Percentiles rank a stretch among this genome's conserved stretches.
These are phyloP conservation scores for Cicer judaicum DNA, from an alignment of 306 rosid genomes.

Conservation along the genomic window DNA sequence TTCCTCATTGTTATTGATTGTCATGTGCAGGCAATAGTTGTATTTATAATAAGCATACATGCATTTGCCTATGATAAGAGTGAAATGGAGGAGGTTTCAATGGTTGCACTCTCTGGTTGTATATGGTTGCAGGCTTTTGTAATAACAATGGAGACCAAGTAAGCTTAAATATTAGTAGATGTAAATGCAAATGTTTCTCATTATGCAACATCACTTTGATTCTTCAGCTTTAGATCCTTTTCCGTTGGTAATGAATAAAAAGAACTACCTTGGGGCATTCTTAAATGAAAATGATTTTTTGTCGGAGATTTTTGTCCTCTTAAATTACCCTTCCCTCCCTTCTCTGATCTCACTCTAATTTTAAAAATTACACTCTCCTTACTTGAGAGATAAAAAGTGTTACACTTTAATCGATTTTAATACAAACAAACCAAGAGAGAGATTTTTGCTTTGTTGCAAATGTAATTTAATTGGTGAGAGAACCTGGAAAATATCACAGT, in stretches of 20 bases:
- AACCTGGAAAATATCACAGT: neutral
- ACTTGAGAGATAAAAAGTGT: neutral
- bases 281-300: slow-evolving; percentile 7
- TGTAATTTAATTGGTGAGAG: slow-evolving; percentile 15
- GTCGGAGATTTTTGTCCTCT: neutral
- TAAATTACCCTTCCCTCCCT: neutral
- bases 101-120: slow-evolving; percentile 98
- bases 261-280: slow-evolving; percentile 22
- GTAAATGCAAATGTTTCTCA: slow-evolving; percentile 28
- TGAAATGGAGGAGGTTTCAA: slow-evolving; percentile 90
- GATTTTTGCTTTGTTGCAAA: slow-evolving; percentile 15
- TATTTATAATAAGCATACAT: slow-evolving; percentile 85
- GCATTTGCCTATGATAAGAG: slow-evolving; percentile 89
- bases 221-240: slow-evolving; percentile 20
- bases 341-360: slow-evolving; percentile 1
- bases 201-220: slow-evolving; percentile 2
- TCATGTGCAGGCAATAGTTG: slow-evolving; percentile 80
- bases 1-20: slow-evolving; percentile 42
- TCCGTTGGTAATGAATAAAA: slow-evolving; percentile 5
- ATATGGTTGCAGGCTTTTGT: slow-evolving; percentile 99
- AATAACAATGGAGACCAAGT: slow-evolving; percentile 90
- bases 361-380: slow-evolving; percentile 10
- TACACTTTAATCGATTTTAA: neutral
- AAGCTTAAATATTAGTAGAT: slow-evolving; percentile 48
- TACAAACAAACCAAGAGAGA: neutral